Base-by-base conservation (phyloP, 164 flowering plant genomes). In the Nymphaea colorata region DNA sequence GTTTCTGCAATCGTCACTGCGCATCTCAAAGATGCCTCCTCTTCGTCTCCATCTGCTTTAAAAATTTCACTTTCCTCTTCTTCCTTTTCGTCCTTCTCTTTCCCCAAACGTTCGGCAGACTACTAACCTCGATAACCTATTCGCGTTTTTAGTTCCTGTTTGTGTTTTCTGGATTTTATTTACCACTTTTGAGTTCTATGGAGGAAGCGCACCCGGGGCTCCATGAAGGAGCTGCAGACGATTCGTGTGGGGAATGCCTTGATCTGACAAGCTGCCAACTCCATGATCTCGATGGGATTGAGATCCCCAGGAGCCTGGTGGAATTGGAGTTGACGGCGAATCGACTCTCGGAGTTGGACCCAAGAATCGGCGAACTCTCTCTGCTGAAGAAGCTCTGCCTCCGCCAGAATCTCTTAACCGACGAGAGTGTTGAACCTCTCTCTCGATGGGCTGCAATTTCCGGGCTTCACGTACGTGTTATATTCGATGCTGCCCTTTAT, bases 241-340 rank as follows among this genome's bases (percentile, higher is more conserved):
- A 47, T 47, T 47, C 55, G 55, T 12, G 12, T 7, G 55, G 12
- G 55, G 55, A 47, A 6, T 42, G 79, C 51, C 91, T 94, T 57
- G 99, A 94, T 75, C 90, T 91, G 45, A 84, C 91, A 36, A 88
- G 99, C 78, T 90, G 2, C 67, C 97, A 94, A 76, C 93, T 94
- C 66, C 96, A 84, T 75, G 85, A 86, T 76, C 93, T 94, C 67
- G 75, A 82, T 63, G 88, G 85, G 18, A 73, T 94, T 62, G 89
- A 94, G 64, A 76, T 94, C 5, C 87, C 95, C 2, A 76, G 81
- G 65, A 74, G 44, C 62, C 78, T 94, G 45, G 79, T 79, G 72
- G 97, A 91, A 80, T 72, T 94, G 59, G 97, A 94, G 80, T 76
- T 94, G 59, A 89, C 96, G 4, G 85, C 90, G 4, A 94, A 94